Percentiles rank a stretch among this genome's conserved stretches.
These are phyloP conservation scores for Hyphodiscus hymeniophilus DNA, from an alignment of 495 filamentous ascomycete species.

Conservation along the genomic window DNA sequence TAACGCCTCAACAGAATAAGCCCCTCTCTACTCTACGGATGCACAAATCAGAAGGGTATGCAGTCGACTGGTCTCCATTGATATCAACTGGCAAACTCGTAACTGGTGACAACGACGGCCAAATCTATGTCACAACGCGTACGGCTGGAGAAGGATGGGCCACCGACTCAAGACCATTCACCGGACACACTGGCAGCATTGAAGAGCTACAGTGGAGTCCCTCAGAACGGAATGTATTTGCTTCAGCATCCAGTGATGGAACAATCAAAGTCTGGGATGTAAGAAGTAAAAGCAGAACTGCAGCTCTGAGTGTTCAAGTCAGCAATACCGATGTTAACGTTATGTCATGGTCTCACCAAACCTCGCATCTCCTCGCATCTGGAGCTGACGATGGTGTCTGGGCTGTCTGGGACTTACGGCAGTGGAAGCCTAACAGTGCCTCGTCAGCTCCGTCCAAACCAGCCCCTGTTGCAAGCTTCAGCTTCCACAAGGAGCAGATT, in stretches of 20 bases:
- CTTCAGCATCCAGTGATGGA: constrained; percentile 86
- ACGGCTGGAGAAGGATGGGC: constrained; percentile 83
- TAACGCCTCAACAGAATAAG: constrained; percentile 75
- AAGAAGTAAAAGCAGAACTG: constrained; percentile 75
- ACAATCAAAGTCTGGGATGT: constrained; percentile 95
- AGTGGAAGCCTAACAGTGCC: constrained; percentile 68
- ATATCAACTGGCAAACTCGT: constrained; percentile 69
- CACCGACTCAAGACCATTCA: constrained; percentile 70
- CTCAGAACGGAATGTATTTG: constrained; percentile 83
- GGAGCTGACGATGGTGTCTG: constrained; percentile 91
- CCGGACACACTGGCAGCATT: constrained; percentile 73
- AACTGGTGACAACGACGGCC: constrained; percentile 84
- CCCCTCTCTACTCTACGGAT: constrained; percentile 78
- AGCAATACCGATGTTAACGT: constrained; percentile 88
- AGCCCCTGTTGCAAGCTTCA: constrained; percentile 76
- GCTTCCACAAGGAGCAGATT: constrained; percentile 92
- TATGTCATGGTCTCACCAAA: constrained; percentile 84
- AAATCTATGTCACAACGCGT: constrained; percentile 79
- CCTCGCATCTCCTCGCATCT: constrained; percentile 80
- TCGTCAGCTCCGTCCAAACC: constrained; percentile 36
- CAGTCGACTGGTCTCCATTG: constrained; percentile 84
- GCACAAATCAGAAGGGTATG: constrained; percentile 91
- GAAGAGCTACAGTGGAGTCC: constrained; percentile 97
- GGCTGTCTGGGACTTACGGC: constrained; percentile 92
- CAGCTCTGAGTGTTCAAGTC: constrained; percentile 77